Percentiles rank a stretch among this genome's conserved stretches.
Evolutionary conservation across 1,139 yeast species (phyloP).

Genomic region (Scheffersomyces titani): DNA sequence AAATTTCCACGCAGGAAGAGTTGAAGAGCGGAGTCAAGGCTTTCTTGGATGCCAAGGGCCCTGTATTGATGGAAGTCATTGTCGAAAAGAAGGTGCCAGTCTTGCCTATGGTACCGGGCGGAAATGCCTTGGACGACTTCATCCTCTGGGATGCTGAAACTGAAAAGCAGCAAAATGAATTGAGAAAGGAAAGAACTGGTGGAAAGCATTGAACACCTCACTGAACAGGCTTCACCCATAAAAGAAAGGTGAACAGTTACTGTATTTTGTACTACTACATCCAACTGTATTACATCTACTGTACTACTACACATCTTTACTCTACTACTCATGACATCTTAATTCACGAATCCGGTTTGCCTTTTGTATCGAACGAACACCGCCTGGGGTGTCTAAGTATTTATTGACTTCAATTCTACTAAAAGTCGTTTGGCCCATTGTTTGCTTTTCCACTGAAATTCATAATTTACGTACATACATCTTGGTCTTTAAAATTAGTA

Average conservation of each 20-base stretch:
- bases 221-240: background rate
- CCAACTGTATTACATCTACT: background rate
- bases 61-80: slow-evolving; percentile 84
- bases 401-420: slow-evolving; percentile 1
- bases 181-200: slow-evolving; percentile 61
- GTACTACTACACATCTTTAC: background rate
- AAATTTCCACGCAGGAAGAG: slow-evolving; percentile 69
- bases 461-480: background rate
- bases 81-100: slow-evolving; percentile 98
- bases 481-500: background rate
- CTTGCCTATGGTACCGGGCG: slow-evolving; percentile 97
- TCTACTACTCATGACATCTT: background rate
- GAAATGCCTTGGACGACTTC: slow-evolving; percentile 92
- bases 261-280: background rate
- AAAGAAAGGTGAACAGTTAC: no score
- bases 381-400: background rate
- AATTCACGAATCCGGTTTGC: background rate
- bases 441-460: background rate
- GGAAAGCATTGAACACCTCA: slow-evolving; percentile 44
- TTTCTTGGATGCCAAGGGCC: slow-evolving; percentile 76
- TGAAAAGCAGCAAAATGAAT: slow-evolving; percentile 70
- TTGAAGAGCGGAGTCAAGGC: slow-evolving; percentile 52
- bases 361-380: background rate
- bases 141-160: slow-evolving; percentile 80
- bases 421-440: background rate